A percentile compares a stretch with the other conserved stretches of the same genome.
These are phyloP conservation scores for Chlamydomonas asymmetrica DNA, from an alignment of 139 green algal genomes.

Conservation along the genomic window DNA sequence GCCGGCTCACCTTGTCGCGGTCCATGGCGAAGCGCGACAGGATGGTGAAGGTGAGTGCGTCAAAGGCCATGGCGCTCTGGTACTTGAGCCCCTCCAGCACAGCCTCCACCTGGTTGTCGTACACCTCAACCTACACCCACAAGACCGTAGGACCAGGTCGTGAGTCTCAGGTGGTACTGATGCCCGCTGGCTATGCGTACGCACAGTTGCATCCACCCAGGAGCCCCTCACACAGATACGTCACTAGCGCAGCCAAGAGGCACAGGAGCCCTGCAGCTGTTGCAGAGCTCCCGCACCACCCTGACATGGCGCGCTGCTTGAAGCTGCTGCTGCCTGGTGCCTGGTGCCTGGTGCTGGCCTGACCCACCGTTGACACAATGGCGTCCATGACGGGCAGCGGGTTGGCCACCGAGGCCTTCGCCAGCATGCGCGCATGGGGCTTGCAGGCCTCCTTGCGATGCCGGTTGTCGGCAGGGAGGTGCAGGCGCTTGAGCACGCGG, in stretches of 20 bases:
- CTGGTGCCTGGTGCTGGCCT: no score
- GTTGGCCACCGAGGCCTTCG: constrained; percentile 59
- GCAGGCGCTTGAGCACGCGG: constrained; percentile 52
- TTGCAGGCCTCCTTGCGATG: constrained; percentile 56
- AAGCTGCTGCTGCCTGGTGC: no score
- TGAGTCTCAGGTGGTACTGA: no score
- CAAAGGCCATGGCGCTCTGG: constrained; percentile 62
- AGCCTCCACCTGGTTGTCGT: constrained; percentile 70
- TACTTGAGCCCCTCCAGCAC: constrained; percentile 78
- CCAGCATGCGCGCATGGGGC: constrained; percentile 58
- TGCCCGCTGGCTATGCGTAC: no score
- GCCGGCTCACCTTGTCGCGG: constrained; percentile 61
- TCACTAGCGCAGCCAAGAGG: no score
- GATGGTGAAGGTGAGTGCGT: constrained; percentile 74
- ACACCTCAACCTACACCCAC: constrained; percentile 78
- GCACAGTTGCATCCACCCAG: no score
- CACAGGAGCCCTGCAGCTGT: no score
- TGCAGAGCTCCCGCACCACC: no score
- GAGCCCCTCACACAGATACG: no score
- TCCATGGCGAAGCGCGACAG: constrained; percentile 53
- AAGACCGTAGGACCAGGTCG: no score
- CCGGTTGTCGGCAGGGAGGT: constrained; percentile 40
- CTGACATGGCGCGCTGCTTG: no score
- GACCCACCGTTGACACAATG: constrained; percentile 46
- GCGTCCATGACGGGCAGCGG: constrained; percentile 54